Conservation (phyloP, 495 filamentous ascomycete genomes). For the Penicillium psychrofluorescens region DNA sequence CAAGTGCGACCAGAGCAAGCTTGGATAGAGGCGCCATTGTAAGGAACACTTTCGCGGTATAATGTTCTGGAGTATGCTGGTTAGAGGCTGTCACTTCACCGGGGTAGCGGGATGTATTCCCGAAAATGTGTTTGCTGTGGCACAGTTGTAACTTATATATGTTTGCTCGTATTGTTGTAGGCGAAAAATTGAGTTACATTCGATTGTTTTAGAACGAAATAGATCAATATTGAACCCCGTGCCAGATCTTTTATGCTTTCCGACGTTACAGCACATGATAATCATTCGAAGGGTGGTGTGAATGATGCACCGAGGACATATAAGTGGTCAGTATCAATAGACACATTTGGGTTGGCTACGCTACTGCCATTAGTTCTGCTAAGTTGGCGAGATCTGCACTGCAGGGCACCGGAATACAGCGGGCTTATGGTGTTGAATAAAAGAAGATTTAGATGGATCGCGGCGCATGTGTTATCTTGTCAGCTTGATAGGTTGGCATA, state of each 20-base stretch:
- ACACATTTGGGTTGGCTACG: neutral
- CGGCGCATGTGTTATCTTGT: too few relatives aligned
- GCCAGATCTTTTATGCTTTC: neutral
- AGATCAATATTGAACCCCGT: neutral
- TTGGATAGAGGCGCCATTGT: conserved; percentile 7
- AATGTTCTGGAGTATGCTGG: neutral
- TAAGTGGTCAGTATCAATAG: neutral
- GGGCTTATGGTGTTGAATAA: neutral
- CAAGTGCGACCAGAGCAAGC: conserved; percentile 7
- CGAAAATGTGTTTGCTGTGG: neutral
- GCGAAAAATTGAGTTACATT: neutral
- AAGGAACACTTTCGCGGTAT: neutral
- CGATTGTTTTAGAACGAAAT: neutral
- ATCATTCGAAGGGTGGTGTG: neutral
- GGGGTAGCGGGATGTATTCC: too few relatives aligned
- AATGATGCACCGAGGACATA: neutral
- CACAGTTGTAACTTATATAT: neutral
- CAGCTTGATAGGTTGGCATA: too few relatives aligned
- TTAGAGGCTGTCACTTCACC: too few relatives aligned
- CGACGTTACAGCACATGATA: neutral
- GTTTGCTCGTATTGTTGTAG: neutral
- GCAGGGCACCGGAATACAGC: conserved; percentile 4
- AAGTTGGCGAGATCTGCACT: conserved; percentile 2
- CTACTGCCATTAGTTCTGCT: neutral
- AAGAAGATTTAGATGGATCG: too few relatives aligned